Base-by-base conservation (phyloP, 768 basidiomycete genomes). In the Boletus subparvulus region DNA sequence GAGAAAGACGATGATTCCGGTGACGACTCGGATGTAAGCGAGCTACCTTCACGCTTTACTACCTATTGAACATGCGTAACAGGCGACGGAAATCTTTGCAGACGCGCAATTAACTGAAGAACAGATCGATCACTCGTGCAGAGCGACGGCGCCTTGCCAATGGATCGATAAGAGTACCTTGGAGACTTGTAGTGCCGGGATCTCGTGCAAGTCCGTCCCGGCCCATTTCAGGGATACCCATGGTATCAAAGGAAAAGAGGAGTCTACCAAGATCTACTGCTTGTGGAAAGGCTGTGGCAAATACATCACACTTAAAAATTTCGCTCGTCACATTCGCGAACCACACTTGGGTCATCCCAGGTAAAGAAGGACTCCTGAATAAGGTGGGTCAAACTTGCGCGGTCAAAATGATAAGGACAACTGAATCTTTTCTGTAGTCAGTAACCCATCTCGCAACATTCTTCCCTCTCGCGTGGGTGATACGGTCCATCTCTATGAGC, bases 261-360 rank as follows among this genome's bases (percentile, higher is more conserved):
- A 14, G 0, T 3, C 2, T 2, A 0, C 0, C 4, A 13, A 3
- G 30, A 1, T 42, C 9, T 0, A 0, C 0, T 64, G 63, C 6
- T 0, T 1, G 0, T 65, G 60, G 63, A 0, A 2, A 0, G 53
- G 30, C 0, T 63, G 28, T 28, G 28, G 28, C 28, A 28, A 6
- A 7, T 6, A 28, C 28, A 28, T 28, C 6, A 28, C 28, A 6
- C 6, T 28, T 28, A 28, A 66, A 7, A 63, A 56, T 17, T 47
- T 59, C 5, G 2, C 0, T 4, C 60, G 64, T 0, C 64, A 65
- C 3, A 4, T 54, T 4, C 5, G 6, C 0, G 64, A 63, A 1
- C 0, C 0, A 0, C 64, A 65, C 1, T 6, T 62, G 11, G 37
- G 19, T 1, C 60, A 63, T 33, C 36, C 12, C 0, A 55, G 63